Base-by-base conservation (phyloP, 352 stramenopile species). In the Phytophthora aleatoria region DNA sequence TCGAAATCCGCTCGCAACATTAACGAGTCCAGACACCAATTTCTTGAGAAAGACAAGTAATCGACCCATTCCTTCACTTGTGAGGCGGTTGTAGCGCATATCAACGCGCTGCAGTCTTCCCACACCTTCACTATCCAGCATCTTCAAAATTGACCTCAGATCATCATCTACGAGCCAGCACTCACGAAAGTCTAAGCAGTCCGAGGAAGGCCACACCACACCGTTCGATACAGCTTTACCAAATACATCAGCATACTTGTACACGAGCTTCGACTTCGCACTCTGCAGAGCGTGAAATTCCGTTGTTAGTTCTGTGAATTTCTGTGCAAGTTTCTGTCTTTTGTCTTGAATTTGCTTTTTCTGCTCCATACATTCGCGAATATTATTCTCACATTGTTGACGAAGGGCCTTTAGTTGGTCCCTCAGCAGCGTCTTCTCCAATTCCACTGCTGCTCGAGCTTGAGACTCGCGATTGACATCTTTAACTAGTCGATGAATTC, bases 111-210 rank as follows among this genome's bases (percentile, higher is more conserved):
- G 63, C 35, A 85, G 52, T 30, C 47, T 59, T 0, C 58, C 31
- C 0, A 42, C 43, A 2, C 44, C 44, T 20, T 75, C 61, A 57
- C 45, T 42, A 48, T 81, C 61, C 10, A 90, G 44, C 56, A 79
- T 76, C 10, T 67, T 73, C 27, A 85, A 54, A 31, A 94, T 49
- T 1, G 70, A 61, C 2, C 44, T 47, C 16, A 87, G 28, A 41
- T 94, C 85, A 13, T 74, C 66, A 50, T 92, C 81, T 8, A 64
- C 36, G 1, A 94, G 64, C 56, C 61, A 83, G 51, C 81, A 91
- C 30, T 86, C 69, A 7, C 78, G 63, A 16, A 88, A 53, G 38
- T 90, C 74, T 24, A 85, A 59, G 31, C 50, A 67, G 28, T 74
- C 54, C 0, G 43, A 52, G 38, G 13, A 38, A 27, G 47, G 45